A percentile compares a stretch with the other conserved stretches of the same genome.
phyloP scores from a whole-genome alignment of 257 asterid genomes.

The Asclepias syriaca region DNA sequence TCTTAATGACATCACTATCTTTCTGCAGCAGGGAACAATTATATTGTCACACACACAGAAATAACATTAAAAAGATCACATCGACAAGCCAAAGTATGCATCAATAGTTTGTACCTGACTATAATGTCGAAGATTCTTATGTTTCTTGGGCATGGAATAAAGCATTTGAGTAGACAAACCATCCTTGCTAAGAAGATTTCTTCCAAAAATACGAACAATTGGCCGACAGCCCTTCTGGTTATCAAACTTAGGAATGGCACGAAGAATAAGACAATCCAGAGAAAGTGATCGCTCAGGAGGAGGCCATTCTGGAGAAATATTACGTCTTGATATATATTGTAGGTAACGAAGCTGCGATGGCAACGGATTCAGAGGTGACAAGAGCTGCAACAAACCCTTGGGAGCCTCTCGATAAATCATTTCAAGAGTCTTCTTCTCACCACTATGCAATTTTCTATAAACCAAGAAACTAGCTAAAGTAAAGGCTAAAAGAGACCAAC shows the following conservation, averaged over 20 bases:
- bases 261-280: slow-evolving; percentile 86
- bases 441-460: slow-evolving; percentile 73
- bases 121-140: slow-evolving; percentile 77
- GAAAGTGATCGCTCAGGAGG: slow-evolving; percentile 94
- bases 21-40: slow-evolving; percentile 46
- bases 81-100: neutral
- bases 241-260: slow-evolving; percentile 85
- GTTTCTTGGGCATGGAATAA: slow-evolving; percentile 80
- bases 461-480: slow-evolving; percentile 83
- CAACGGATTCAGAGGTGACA: slow-evolving; percentile 88
- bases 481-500: slow-evolving; percentile 85
- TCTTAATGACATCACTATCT: slow-evolving; percentile 94
- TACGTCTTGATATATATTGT: slow-evolving; percentile 86
- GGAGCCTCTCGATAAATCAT: slow-evolving; percentile 94
- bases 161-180: slow-evolving; percentile 94
- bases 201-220: slow-evolving; percentile 76
- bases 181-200: slow-evolving; percentile 88
- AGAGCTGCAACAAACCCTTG: slow-evolving; percentile 75
- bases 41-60: neutral
- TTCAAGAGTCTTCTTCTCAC: slow-evolving; percentile 82
- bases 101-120: slow-evolving; percentile 48
- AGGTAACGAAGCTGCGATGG: slow-evolving; percentile 95
- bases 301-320: slow-evolving; percentile 90
- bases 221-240: slow-evolving; percentile 93
- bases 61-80: neutral